Percentiles rank a stretch among this genome's conserved stretches.
Evolutionary conservation across 371 early-diverging fungal genomes (phyloP).

Genomic region (Mycotypha africana): DNA sequence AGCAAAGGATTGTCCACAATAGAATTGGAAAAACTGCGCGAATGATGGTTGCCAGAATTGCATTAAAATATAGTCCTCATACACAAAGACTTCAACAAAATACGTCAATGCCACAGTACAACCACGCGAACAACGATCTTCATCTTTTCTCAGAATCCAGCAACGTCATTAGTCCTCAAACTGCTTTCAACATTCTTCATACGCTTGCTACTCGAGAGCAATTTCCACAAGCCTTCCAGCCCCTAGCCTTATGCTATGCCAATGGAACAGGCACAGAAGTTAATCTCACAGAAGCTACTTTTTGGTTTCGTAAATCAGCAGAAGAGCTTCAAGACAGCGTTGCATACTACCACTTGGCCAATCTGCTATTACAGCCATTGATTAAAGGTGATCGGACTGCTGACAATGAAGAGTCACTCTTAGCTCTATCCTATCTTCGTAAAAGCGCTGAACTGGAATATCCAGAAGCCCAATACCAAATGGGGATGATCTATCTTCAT

Average conservation of each 20-base stretch:
- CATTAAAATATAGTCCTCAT: constrained; percentile 31
- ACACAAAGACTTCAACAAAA: constrained; percentile 5
- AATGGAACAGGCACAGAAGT: constrained; percentile 23
- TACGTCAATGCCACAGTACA: no score
- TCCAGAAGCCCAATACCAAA: constrained; percentile 34
- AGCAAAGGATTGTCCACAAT: constrained; percentile 21
- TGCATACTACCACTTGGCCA: constrained; percentile 25
- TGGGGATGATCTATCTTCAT: constrained; percentile 19
- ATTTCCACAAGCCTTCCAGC: constrained; percentile 23
- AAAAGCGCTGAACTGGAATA: constrained; percentile 31
- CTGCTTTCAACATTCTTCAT: constrained; percentile 24
- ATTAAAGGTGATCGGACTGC: constrained; percentile 3
- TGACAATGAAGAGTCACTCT: constrained; percentile 8
- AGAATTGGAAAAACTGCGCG: constrained; percentile 28
- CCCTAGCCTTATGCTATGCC: constrained; percentile 24
- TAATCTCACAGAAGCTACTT: constrained; percentile 16
- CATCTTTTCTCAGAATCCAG: background rate
- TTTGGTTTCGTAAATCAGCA: constrained; percentile 27
- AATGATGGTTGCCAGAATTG: constrained; percentile 40
- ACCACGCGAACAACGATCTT: no score
- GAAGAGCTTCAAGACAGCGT: constrained; percentile 22
- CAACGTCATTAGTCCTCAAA: constrained; percentile 2
- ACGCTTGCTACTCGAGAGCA: constrained; percentile 20
- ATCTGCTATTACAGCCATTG: constrained; percentile 18
- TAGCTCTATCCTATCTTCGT: constrained; percentile 18